Evolutionary conservation across 2,329 filamentous ascomycete species (phyloP).

Genomic region (Scedosporium aurantiacum): DNA sequence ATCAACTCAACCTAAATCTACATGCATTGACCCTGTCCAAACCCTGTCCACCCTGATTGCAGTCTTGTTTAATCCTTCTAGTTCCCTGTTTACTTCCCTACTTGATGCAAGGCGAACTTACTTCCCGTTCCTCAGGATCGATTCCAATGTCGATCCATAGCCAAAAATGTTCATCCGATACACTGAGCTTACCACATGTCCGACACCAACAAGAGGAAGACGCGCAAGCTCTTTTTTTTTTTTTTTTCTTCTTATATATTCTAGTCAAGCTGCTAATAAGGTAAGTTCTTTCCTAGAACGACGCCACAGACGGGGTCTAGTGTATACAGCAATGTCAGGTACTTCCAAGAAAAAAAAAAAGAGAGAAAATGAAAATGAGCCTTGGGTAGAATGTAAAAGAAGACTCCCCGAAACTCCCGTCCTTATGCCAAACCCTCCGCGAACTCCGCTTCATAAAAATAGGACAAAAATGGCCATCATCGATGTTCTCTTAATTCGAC

Average conservation of each 20-base stretch:
- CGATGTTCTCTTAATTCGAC: neutral
- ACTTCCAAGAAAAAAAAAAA: neutral
- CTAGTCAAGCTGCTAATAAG: neutral
- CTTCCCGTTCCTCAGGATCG: neutral
- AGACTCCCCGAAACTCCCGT: too few relatives aligned
- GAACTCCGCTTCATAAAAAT: neutral
- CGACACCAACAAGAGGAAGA: neutral
- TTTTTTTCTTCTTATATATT: too few relatives aligned
- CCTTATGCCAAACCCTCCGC: neutral
- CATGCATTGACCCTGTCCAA: too few relatives aligned
- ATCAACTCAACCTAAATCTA: too few relatives aligned
- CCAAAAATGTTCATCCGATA: neutral
- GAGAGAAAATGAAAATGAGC: neutral
- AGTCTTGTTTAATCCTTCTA: neutral
- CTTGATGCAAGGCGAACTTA: neutral
- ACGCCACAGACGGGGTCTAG: neutral
- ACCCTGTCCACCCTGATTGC: too few relatives aligned
- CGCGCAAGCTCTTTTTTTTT: neutral
- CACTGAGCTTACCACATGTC: neutral
- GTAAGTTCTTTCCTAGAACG: neutral
- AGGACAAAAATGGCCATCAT: neutral
- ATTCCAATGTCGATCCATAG: neutral
- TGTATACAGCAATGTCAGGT: neutral
- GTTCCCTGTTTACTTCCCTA: neutral
- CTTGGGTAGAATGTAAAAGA: too few relatives aligned